Conservation (phyloP, 495 filamentous ascomycete species). For the Annulohypoxylon bovei region DNA sequence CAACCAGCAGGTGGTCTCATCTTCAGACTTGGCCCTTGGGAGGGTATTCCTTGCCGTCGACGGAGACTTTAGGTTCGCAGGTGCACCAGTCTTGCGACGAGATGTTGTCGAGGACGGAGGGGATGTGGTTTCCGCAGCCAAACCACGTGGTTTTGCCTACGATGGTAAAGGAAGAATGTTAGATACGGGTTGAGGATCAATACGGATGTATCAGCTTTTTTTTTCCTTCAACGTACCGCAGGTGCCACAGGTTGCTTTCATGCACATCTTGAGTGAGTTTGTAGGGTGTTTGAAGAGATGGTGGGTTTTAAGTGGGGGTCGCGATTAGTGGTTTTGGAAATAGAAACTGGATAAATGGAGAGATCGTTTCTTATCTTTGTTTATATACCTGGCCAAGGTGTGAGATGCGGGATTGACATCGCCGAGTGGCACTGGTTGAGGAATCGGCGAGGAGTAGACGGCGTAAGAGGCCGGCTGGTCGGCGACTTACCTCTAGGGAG, state of each 20-base stretch:
- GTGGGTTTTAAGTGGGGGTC: neutral
- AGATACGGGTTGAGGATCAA: neutral
- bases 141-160: slow-evolving; percentile 76
- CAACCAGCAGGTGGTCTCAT: neutral
- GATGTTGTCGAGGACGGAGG: slow-evolving; percentile 70
- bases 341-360: neutral
- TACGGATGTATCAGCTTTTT: neutral
- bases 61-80: slow-evolving; percentile 69
- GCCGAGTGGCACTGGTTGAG: slow-evolving; percentile 18
- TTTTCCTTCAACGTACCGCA: slow-evolving; percentile 45
- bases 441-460: slow-evolving; percentile 26
- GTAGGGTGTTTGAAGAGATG: slow-evolving; percentile 3
- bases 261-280: slow-evolving; percentile 44
- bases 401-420: neutral
- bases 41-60: slow-evolving; percentile 69
- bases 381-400: slow-evolving; percentile 2
- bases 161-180: neutral
- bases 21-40: slow-evolving; percentile 55
- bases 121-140: slow-evolving; percentile 76
- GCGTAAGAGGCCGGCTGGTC: slow-evolving; percentile 16
- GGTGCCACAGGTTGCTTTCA: slow-evolving; percentile 42
- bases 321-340: neutral
- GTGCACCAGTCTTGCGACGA: slow-evolving; percentile 69
- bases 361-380: neutral
- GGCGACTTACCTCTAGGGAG: slow-evolving; percentile 13